Base-by-base conservation (phyloP, 176 grass and related monocot species). In the Oryza coarctata region DNA sequence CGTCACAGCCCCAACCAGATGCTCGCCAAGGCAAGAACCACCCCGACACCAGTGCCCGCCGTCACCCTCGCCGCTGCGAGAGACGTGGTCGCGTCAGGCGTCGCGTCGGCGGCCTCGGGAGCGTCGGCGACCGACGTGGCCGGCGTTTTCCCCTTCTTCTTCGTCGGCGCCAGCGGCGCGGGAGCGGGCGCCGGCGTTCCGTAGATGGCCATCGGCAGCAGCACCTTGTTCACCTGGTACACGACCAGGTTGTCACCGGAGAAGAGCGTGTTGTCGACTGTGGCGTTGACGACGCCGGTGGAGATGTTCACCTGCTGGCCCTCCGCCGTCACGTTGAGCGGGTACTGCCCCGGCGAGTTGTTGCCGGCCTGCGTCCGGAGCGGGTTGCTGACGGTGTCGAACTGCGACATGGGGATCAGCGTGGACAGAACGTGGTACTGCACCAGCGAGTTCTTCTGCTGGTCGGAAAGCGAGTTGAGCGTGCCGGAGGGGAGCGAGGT, bases 381-480 rank as follows among this genome's bases (percentile, higher is more conserved):
- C 17, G 96, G 96, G 84, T 99, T 99, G 93, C 93, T 99, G 4
- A 93, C 93, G 2, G 96, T 99, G 52, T 93, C 75, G 67, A 99
- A 95, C 81, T 99, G 85, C 22, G 91, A 71, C 78, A 66, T 74
- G 30, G 93, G 55, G 70, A 94, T 38, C 45, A 63, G 39, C 6
- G 84, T 77, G 36, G 91, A 88, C 14, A 99, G 29, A 12, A 99
- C 63, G 65, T 99, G 96, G 89, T 81, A 99, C 81, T 99, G 96
- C 9, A 99, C 26, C 4, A 99, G 89, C 69, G 93, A 25, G 52
- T 92, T 94, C 84, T 99, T 99, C 35, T 95, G 47, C 84, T 91
- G 87, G 73, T 95, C 96, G 2, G 76, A 83, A 3, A 99, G 93
- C 45, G 90, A 90, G 88, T 99, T 99, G 41, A 99, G 91, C 35